Percentiles rank a stretch among this genome's conserved stretches.
phyloP scores from a whole-genome alignment of 140 eudicot species.

The Bidens hawaiensis region DNA sequence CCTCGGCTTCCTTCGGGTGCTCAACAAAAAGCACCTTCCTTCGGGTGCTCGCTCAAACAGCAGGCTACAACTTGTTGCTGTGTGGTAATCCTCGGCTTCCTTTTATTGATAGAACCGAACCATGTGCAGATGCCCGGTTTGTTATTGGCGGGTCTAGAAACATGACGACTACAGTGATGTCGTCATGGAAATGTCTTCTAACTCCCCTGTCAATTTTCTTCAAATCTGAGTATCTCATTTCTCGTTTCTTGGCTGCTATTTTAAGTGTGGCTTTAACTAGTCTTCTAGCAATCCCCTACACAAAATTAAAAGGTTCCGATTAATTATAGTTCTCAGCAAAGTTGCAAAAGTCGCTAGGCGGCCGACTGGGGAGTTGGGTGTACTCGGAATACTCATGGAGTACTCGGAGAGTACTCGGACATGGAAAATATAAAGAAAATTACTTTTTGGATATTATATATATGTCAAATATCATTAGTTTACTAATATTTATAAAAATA shows the following conservation, averaged over 20 bases:
- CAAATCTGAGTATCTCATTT: conserved; percentile 92
- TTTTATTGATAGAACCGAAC: conserved; percentile 44
- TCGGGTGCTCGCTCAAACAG: not conserved
- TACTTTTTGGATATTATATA: too few relatives aligned
- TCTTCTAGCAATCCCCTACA: conserved; percentile 82
- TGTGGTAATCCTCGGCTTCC: conserved; percentile 43
- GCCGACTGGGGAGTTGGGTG: too few relatives aligned
- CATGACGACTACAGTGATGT: conserved; percentile 78
- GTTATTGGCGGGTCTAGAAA: conserved; percentile 53
- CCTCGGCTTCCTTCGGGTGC: too few relatives aligned
- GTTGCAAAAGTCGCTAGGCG: not conserved
- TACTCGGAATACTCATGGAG: too few relatives aligned
- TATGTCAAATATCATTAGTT: too few relatives aligned
- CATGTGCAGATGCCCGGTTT: conserved; percentile 26
- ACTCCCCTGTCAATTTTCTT: conserved; percentile 94
- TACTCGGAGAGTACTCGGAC: too few relatives aligned
- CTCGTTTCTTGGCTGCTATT: conserved; percentile 93
- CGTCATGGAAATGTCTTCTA: conserved; percentile 97
- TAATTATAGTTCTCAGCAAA: not conserved
- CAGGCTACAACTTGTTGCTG: conserved; percentile 25
- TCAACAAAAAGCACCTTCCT: conserved; percentile 20
- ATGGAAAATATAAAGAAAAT: too few relatives aligned
- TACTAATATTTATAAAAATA: too few relatives aligned
- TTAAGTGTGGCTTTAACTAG: conserved; percentile 80
- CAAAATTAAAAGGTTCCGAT: not conserved